These are phyloP conservation scores for Kodamaea hsintzibuensis DNA, from an alignment of 805 yeast species.

Conservation along the genomic window DNA sequence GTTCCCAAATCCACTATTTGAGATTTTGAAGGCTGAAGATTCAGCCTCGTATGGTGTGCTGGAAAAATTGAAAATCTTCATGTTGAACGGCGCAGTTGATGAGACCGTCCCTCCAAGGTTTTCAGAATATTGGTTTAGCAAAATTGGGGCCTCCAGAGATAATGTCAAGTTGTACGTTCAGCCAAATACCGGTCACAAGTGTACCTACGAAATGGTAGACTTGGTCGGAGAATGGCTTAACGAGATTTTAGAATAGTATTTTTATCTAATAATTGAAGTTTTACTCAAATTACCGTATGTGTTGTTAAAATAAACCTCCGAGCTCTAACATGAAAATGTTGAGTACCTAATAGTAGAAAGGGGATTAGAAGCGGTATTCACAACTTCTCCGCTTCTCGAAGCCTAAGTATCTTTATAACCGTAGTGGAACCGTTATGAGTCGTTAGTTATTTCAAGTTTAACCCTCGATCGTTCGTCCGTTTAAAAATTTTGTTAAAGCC, in stretches of 20 bases:
- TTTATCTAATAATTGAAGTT: too few relatives aligned
- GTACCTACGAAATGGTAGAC: conserved; percentile 4
- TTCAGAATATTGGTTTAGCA: background rate
- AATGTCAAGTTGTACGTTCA: background rate
- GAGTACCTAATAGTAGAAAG: background rate
- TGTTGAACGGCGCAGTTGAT: conserved; percentile 2
- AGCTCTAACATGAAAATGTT: background rate
- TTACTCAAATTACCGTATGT: too few relatives aligned
- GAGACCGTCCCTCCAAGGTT: conserved; percentile 4
- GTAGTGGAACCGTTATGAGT: background rate
- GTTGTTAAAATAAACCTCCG: too few relatives aligned
- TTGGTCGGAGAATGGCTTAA: conserved; percentile 3
- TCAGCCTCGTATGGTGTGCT: background rate
- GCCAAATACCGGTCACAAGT: background rate
- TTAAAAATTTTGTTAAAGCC: too few relatives aligned
- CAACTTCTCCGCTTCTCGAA: background rate
- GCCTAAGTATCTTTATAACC: background rate
- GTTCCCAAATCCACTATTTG: background rate
- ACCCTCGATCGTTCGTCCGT: too few relatives aligned
- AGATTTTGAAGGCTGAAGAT: background rate
- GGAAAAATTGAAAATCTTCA: background rate
- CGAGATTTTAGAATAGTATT: background rate
- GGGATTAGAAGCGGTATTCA: too few relatives aligned
- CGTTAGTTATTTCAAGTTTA: background rate
- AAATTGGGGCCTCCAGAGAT: background rate